phyloP scores from a whole-genome alignment of 2,329 filamentous ascomycete genomes.

The Colletotrichum cordylinicola region DNA sequence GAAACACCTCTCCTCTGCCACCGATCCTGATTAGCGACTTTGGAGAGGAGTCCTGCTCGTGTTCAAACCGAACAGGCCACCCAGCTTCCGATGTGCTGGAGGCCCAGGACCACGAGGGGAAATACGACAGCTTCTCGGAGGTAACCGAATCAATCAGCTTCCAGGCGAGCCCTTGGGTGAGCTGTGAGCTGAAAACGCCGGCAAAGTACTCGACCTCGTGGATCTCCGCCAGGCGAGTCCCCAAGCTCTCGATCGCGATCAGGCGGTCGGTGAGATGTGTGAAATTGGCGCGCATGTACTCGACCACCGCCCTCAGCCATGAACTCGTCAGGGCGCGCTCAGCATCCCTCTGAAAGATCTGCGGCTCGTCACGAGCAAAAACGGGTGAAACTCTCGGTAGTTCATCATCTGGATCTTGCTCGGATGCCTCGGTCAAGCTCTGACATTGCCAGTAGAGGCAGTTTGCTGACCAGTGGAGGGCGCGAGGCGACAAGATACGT shows the following conservation, averaged over 20 bases:
- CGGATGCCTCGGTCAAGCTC: neutral
- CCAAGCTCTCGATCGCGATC: neutral
- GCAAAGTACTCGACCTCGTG: neutral
- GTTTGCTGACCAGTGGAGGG: rapidly evolving
- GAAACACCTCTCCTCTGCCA: neutral
- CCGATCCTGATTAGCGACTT: neutral
- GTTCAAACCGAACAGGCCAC: no score
- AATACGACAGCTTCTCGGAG: rapidly evolving
- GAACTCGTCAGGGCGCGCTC: neutral
- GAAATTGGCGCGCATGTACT: rapidly evolving
- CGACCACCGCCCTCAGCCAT: rapidly evolving
- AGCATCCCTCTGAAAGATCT: neutral
- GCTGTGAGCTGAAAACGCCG: rapidly evolving
- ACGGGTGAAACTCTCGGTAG: no score
- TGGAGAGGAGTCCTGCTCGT: neutral
- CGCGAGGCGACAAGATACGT: neutral
- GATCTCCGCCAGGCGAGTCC: rapidly evolving
- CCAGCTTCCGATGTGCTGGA: no score
- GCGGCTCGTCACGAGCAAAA: neutral
- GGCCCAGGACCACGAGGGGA: neutral
- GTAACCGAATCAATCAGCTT: no score
- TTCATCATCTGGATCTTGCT: neutral
- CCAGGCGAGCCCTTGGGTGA: rapidly evolving
- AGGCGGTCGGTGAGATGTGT: rapidly evolving
- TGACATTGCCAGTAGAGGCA: neutral